These are phyloP conservation scores for Termitomyces sp. DNA, from an alignment of 768 basidiomycete genomes.

Conservation along the genomic window DNA sequence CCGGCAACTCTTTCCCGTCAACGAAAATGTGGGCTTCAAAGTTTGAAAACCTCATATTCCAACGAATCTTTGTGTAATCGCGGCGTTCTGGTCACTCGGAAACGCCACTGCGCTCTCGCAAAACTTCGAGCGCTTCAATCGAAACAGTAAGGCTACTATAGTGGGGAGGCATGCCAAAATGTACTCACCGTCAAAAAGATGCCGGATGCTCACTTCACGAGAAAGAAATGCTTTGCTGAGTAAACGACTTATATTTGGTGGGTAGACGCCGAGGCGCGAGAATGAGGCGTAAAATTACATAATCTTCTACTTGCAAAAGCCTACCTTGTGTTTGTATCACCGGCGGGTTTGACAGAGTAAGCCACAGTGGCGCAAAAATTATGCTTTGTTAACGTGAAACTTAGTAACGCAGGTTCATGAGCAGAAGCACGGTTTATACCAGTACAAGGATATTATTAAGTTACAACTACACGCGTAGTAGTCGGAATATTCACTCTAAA, in stretches of 20 bases:
- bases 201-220: background rate
- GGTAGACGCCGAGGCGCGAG: background rate
- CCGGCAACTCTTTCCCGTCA: conserved; percentile 5
- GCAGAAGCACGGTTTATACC: background rate
- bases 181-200: background rate
- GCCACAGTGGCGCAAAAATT: background rate
- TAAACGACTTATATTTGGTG: background rate
- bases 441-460: background rate
- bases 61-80: background rate
- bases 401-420: background rate
- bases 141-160: background rate
- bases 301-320: background rate
- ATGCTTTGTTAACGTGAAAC: background rate
- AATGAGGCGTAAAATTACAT: background rate
- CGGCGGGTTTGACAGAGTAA: background rate
- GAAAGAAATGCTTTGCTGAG: background rate
- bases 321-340: background rate
- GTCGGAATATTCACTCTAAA: no score
- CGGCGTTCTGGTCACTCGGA: background rate
- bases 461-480: background rate
- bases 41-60: background rate
- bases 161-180: background rate
- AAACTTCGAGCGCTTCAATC: background rate
- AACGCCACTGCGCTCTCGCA: background rate
- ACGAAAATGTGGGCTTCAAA: conserved; percentile 4